Conservation (phyloP, 1,284 basidiomycete genomes). For the Cutaneotrichosporon cavernicola region DNA sequence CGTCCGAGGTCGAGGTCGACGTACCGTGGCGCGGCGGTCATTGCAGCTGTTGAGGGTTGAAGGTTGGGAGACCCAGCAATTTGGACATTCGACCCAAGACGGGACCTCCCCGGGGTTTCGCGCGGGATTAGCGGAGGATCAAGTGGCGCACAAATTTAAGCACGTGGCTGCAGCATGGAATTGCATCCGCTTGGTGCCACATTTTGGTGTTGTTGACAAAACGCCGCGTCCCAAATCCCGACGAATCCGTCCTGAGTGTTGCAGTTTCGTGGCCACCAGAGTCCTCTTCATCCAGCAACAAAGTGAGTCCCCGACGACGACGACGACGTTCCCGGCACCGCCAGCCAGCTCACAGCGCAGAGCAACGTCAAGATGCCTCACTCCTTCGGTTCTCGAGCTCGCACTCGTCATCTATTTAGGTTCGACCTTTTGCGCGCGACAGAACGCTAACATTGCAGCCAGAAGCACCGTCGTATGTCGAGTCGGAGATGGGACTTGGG, state of each 20-base stretch:
- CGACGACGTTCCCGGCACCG: background rate
- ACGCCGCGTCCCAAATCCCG: no score
- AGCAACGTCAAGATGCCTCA: constrained; percentile 71
- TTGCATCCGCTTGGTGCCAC: background rate
- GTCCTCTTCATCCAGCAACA: constrained; percentile 5
- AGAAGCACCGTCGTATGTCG: constrained; percentile 84
- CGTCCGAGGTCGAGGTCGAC: background rate
- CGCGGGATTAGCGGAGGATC: background rate
- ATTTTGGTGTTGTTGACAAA: background rate
- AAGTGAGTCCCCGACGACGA: constrained; percentile 5
- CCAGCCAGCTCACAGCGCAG: no score
- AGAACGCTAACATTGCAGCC: constrained; percentile 29
- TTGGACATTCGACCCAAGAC: background rate
- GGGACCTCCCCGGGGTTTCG: background rate
- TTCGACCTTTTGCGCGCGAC: background rate
- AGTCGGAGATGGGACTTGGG: constrained; percentile 4
- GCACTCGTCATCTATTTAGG: constrained; percentile 99
- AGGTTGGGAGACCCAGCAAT: background rate
- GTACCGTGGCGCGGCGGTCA: constrained; percentile 11
- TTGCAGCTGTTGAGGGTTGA: constrained; percentile 7
- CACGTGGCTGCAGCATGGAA: background rate
- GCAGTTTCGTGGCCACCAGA: background rate
- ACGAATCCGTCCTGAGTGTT: background rate
- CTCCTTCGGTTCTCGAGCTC: constrained; percentile 96
- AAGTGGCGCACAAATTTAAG: background rate